Conservation (phyloP, 768 basidiomycete genomes). For the Boletus subcaerulescens region DNA sequence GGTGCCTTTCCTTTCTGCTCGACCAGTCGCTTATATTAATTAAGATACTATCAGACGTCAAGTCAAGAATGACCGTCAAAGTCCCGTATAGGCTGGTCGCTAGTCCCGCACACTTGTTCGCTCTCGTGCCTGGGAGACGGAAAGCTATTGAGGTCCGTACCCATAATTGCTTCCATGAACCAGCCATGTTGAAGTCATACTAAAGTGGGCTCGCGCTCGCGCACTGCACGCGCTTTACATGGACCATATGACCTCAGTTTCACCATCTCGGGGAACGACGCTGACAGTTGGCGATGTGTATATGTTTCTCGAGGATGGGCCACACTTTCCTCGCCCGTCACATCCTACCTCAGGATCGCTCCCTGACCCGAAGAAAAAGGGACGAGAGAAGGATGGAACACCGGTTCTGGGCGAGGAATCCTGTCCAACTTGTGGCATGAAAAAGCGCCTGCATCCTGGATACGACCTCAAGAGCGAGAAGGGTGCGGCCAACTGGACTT, state of each 20-base stretch:
- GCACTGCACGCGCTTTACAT: constrained; percentile 39
- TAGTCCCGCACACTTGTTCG: constrained; percentile 33
- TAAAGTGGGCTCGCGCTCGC: constrained; percentile 46
- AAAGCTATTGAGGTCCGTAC: constrained; percentile 47
- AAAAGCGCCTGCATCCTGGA: constrained; percentile 25
- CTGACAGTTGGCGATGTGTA: constrained; percentile 43
- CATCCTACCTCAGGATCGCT: constrained; percentile 5
- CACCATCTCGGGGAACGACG: constrained; percentile 18
- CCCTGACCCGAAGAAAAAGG: constrained; percentile 24
- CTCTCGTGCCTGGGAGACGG: constrained; percentile 40
- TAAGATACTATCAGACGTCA: constrained; percentile 31
- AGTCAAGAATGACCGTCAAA: constrained; percentile 25
- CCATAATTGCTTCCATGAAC: background rate
- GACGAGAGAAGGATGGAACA: constrained; percentile 22
- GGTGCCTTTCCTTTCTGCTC: constrained; percentile 25
- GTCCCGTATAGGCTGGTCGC: constrained; percentile 40
- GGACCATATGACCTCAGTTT: constrained; percentile 19
- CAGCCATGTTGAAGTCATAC: background rate
- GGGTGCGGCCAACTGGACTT: constrained; percentile 17
- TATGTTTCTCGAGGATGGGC: constrained; percentile 42
- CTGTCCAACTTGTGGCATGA: constrained; percentile 30
- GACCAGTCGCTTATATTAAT: background rate
- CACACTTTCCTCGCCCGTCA: constrained; percentile 35
- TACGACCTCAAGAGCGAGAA: constrained; percentile 24
- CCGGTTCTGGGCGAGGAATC: constrained; percentile 20